Conservation (phyloP, 139 green algal genomes). For the Chlamydomonas sp. region DNA sequence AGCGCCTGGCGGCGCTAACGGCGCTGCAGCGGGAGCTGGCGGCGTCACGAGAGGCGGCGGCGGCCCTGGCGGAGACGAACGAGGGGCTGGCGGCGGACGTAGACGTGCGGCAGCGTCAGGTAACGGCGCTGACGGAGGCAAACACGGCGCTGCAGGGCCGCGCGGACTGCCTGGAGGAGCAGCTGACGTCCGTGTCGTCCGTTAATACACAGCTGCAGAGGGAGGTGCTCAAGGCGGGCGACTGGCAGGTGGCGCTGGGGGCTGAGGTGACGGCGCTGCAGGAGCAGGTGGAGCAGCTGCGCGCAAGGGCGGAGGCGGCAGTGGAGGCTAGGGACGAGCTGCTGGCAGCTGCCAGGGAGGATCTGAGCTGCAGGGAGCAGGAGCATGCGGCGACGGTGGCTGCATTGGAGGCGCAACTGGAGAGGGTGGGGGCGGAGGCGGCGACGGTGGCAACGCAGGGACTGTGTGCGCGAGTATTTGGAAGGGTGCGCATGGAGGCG, state of each 20-base stretch:
- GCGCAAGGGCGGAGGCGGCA: background rate
- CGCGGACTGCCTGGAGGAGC: background rate
- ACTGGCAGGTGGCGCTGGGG: background rate
- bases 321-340: too few species aligned
- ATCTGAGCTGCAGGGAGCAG: too few species aligned
- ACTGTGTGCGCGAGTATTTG: too few species aligned
- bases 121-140: background rate
- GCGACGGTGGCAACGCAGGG: too few species aligned
- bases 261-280: conserved; percentile 1
- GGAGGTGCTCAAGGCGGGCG: conserved; percentile 12
- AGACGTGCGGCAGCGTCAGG: conserved; percentile 7
- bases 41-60: background rate
- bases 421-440: too few species aligned
- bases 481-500: too few species aligned
- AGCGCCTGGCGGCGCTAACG: background rate
- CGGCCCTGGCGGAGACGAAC: background rate
- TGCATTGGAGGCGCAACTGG: too few species aligned
- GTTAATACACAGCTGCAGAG: background rate
- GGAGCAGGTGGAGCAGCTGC: background rate
- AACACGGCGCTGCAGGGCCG: background rate
- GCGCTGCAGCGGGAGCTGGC: background rate
- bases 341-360: too few species aligned
- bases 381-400: too few species aligned
- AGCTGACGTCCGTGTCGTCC: background rate
- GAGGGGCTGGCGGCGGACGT: background rate